These are phyloP conservation scores for Aaosphaeria pasadenensis DNA, from an alignment of 2,329 filamentous ascomycete genomes.

Conservation along the genomic window DNA sequence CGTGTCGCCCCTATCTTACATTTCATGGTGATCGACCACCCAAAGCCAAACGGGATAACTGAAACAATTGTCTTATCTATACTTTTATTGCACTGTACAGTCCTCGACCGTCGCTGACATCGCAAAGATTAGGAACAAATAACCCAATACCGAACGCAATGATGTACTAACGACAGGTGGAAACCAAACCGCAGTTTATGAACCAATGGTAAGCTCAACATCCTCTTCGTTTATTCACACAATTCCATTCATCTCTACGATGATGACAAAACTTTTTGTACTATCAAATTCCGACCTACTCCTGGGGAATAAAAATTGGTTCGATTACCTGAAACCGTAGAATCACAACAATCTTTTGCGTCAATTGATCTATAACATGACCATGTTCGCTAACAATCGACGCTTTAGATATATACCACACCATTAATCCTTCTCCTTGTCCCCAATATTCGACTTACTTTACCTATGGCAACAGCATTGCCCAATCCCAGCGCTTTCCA, in stretches of 20 bases:
- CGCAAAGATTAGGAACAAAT: neutral
- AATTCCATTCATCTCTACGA: conserved; percentile 10
- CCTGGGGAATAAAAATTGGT: conserved; percentile 34
- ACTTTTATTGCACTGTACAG: neutral
- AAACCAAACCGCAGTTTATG: neutral
- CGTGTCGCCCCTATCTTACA: conserved; percentile 42
- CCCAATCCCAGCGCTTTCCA: too few relatives aligned
- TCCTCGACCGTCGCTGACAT: neutral
- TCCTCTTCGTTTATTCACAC: neutral
- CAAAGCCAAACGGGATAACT: conserved; percentile 37
- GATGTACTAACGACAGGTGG: too few relatives aligned
- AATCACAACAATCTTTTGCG: too few relatives aligned
- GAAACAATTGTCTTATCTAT: neutral
- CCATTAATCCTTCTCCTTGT: too few relatives aligned
- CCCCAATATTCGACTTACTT: too few relatives aligned
- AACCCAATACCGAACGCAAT: too few relatives aligned
- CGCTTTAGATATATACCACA: too few relatives aligned
- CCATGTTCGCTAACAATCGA: too few relatives aligned
- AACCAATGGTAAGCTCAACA: neutral
- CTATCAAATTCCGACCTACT: conserved; percentile 38
- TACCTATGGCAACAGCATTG: too few relatives aligned
- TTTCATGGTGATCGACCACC: conserved; percentile 39
- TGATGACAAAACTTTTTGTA: conserved; percentile 33
- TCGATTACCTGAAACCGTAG: conserved; percentile 36
- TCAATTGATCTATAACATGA: too few relatives aligned